phyloP scores from a whole-genome alignment of 1,284 basidiomycete genomes.

The Tetrapyrgos nigripes region DNA sequence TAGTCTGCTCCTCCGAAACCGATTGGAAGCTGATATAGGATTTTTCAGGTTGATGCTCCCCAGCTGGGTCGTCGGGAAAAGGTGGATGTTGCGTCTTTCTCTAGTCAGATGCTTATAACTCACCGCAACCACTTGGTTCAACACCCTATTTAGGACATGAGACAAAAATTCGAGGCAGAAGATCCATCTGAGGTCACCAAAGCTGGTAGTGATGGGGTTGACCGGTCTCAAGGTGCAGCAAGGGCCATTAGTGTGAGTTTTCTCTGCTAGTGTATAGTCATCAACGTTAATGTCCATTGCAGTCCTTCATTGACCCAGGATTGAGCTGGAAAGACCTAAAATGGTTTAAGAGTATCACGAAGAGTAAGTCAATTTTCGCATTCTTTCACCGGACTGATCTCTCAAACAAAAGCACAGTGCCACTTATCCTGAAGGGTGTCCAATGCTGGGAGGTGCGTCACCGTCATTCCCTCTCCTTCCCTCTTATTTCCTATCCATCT shows the following conservation, averaged over 20 bases:
- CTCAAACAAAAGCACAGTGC: constrained; percentile 60
- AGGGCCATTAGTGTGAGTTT: constrained; percentile 86
- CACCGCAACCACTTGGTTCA: neutral
- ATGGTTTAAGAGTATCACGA: constrained; percentile 91
- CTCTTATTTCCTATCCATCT: neutral
- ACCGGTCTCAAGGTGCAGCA: constrained; percentile 91
- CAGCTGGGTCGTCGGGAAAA: constrained; percentile 91
- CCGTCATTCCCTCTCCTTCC: neutral
- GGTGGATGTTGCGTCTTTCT: constrained; percentile 38
- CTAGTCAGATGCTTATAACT: neutral
- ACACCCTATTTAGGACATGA: constrained; percentile 79
- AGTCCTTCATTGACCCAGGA: constrained; percentile 94
- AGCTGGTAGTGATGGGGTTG: constrained; percentile 64
- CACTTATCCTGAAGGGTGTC: constrained; percentile 91
- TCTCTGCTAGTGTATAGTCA: neutral
- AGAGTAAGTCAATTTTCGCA: constrained; percentile 53
- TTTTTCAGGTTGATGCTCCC: constrained; percentile 91
- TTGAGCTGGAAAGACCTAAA: constrained; percentile 87
- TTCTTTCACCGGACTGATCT: constrained; percentile 1
- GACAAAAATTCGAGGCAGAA: constrained; percentile 92
- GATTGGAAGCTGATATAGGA: too few species aligned
- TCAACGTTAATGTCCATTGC: constrained; percentile 15
- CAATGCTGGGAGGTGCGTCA: constrained; percentile 87
- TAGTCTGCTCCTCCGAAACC: too few species aligned
- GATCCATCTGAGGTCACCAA: constrained; percentile 76